Evolutionary conservation across 2,329 filamentous ascomycete genomes (phyloP).

Genomic region (Penicillium sp.): DNA sequence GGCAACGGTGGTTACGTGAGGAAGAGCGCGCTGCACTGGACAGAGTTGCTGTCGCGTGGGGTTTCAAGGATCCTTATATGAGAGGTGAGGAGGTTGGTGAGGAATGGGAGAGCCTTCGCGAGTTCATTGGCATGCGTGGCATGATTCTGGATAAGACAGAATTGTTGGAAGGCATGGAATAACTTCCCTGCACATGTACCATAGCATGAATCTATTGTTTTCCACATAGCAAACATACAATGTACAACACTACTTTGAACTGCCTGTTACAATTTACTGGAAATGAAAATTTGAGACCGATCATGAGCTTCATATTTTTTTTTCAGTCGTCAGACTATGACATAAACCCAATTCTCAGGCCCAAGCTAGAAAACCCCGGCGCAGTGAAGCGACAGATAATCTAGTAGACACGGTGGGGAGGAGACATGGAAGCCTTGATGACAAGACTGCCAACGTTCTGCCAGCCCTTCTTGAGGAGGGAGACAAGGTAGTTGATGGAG

Average conservation of each 20-base stretch:
- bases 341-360: slow-evolving; percentile 29
- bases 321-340: slow-evolving; percentile 31
- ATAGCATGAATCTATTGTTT: neutral
- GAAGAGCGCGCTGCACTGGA: slow-evolving; percentile 88
- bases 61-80: slow-evolving; percentile 76
- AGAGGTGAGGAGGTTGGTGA: slow-evolving; percentile 86
- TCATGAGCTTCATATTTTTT: slow-evolving; percentile 36
- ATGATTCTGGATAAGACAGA: slow-evolving; percentile 90
- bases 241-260: neutral
- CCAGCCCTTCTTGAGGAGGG: slow-evolving; percentile 99
- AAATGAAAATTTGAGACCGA: slow-evolving; percentile 26
- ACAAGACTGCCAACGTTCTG: slow-evolving; percentile 99
- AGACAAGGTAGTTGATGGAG: slow-evolving; percentile 99
- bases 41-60: slow-evolving; percentile 83
- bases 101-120: slow-evolving; percentile 82
- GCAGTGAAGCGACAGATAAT: slow-evolving; percentile 34
- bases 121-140: slow-evolving; percentile 76
- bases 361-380: slow-evolving; percentile 25
- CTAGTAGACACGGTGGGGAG: slow-evolving; percentile 97
- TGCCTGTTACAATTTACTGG: neutral
- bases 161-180: slow-evolving; percentile 90
- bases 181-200: slow-evolving; percentile 18
- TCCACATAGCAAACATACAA: neutral
- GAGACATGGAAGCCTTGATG: slow-evolving; percentile 99
- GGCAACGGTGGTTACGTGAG: slow-evolving; percentile 81